A percentile compares a stretch with the other conserved stretches of the same genome.
phyloP scores from a whole-genome alignment of 1,284 basidiomycete species.

The Puccinia coronata region DNA sequence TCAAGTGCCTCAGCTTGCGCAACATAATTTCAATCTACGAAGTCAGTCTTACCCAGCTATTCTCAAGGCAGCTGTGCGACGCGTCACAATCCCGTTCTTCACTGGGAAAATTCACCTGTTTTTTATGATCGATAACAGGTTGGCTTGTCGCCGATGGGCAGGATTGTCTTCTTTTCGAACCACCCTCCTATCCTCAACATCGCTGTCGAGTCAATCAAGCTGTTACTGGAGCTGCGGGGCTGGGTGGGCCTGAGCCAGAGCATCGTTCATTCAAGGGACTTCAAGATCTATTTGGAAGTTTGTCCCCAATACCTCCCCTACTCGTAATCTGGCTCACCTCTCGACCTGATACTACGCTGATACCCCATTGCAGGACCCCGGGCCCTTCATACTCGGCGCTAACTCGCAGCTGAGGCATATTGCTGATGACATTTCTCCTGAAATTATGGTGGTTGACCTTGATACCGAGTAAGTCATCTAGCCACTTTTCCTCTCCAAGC shows the following conservation, averaged over 20 bases:
- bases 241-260: conserved; percentile 87
- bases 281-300: conserved; percentile 69
- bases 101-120: neutral
- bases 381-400: conserved; percentile 86
- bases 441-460: conserved; percentile 86
- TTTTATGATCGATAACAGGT: conserved; percentile 60
- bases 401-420: conserved; percentile 81
- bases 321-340: neutral
- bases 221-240: conserved; percentile 86
- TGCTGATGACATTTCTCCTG: conserved; percentile 66
- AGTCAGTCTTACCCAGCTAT: conserved; percentile 52
- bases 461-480: conserved; percentile 80
- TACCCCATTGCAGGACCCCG: conserved; percentile 59
- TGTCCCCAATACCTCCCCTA: neutral
- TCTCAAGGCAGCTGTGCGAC: neutral
- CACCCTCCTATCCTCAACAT: conserved; percentile 78
- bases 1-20: conserved; percentile 89
- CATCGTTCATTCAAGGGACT: conserved; percentile 82
- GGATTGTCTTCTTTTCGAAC: conserved; percentile 83
- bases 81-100: neutral
- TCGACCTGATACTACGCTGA: neutral
- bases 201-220: conserved; percentile 83
- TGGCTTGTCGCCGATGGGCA: conserved; percentile 86
- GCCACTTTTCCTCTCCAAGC: neutral
- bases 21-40: conserved; percentile 92